Conservation (phyloP, 164 flowering plant genomes). For the Litsea cubeba region DNA sequence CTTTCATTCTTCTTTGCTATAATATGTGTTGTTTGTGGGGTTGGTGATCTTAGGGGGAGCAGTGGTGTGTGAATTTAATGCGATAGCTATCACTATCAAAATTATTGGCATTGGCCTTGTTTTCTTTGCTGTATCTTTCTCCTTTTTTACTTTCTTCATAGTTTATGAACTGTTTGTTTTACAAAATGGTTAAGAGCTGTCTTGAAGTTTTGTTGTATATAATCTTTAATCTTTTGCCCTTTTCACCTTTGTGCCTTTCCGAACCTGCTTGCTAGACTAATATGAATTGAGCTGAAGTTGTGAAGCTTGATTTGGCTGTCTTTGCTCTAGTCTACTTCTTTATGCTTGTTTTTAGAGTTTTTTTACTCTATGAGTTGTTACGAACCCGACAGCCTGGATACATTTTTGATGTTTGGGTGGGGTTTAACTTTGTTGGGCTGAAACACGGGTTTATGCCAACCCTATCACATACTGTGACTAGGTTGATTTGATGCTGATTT, state of each 20-base stretch:
- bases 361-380: too few species aligned
- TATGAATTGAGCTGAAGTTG: not conserved
- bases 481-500: too few species aligned
- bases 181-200: not conserved
- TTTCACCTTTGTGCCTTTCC: not conserved
- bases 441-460: too few species aligned
- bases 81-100: not conserved
- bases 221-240: too few species aligned
- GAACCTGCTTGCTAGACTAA: not conserved
- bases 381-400: too few species aligned
- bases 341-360: not conserved
- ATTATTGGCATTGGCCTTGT: not conserved
- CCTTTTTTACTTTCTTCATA: not conserved
- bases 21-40: not conserved
- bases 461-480: too few species aligned
- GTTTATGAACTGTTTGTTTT: not conserved
- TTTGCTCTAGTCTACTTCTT: not conserved
- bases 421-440: too few species aligned
- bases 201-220: not conserved
- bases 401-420: too few species aligned
- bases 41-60: not conserved
- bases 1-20: not conserved
- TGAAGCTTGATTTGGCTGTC: not conserved
- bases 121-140: not conserved
- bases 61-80: too few species aligned